Evolutionary conservation across 805 yeast genomes (phyloP).

Genomic region (Dipodascus albidus): DNA sequence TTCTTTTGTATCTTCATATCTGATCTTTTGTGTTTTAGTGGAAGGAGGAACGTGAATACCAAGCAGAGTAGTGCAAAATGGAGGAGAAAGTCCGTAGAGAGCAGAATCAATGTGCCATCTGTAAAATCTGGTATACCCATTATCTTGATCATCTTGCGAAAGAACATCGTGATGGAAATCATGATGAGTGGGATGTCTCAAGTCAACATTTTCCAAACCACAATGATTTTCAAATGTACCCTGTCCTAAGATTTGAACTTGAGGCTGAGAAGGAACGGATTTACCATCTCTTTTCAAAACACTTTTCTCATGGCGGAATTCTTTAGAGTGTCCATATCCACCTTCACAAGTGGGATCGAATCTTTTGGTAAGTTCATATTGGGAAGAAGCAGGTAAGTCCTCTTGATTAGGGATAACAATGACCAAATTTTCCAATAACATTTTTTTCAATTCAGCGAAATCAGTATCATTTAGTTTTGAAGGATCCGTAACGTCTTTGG

Average conservation of each 20-base stretch:
- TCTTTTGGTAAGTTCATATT: constrained; percentile 61
- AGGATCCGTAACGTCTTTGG: constrained; percentile 66
- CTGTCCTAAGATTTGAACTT: constrained; percentile 83
- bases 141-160: constrained; percentile 47
- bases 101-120: constrained; percentile 95
- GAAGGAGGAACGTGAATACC: constrained; percentile 73
- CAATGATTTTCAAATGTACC: constrained; percentile 47
- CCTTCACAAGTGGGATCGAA: constrained; percentile 67
- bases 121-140: constrained; percentile 68
- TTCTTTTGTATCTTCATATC: constrained; percentile 58
- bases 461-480: constrained; percentile 52
- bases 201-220: constrained; percentile 42
- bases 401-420: constrained; percentile 63
- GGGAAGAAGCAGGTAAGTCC: constrained; percentile 60
- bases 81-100: constrained; percentile 74
- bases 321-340: constrained; percentile 77
- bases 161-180: constrained; percentile 64
- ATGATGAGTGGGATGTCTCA: constrained; percentile 78
- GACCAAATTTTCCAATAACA: constrained; percentile 59
- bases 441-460: constrained; percentile 48
- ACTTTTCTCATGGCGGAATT: constrained; percentile 51
- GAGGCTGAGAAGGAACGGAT: constrained; percentile 73
- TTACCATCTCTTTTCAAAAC: constrained; percentile 73
- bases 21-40: constrained; percentile 41
- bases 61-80: constrained; percentile 71